These are phyloP conservation scores for Albizia julibrissin DNA, from an alignment of 306 rosid species.

Conservation along the genomic window DNA sequence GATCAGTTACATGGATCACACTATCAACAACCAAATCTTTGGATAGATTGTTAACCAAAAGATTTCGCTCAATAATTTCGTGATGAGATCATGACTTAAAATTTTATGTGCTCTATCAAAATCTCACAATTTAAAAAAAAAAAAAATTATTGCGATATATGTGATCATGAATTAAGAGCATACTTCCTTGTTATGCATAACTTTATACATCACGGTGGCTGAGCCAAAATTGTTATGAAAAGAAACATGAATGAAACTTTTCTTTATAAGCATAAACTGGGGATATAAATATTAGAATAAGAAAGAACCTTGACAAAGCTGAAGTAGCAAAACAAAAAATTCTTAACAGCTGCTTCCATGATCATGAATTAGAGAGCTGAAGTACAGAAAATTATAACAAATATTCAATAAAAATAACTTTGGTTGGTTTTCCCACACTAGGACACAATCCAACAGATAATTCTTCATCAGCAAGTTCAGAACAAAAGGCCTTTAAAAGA, in stretches of 20 bases:
- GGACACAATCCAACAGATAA: neutral
- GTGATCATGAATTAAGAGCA: neutral
- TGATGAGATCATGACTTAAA: too few relatives aligned
- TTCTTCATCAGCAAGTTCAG: neutral
- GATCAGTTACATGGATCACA: too few relatives aligned
- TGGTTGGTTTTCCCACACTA: neutral
- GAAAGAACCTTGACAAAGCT: neutral
- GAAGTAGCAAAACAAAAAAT: neutral
- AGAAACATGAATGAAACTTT: neutral
- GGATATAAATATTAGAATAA: neutral
- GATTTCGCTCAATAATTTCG: too few relatives aligned
- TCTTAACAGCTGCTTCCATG: neutral
- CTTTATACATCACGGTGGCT: neutral
- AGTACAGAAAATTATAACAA: conserved; percentile 1
- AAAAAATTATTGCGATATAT: neutral
- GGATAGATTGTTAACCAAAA: too few relatives aligned
- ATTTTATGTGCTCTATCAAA: neutral
- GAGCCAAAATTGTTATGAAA: neutral
- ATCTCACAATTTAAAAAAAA: neutral
- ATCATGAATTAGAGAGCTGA: neutral
- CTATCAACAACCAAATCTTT: too few relatives aligned
- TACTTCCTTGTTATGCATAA: neutral
- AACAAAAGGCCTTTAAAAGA: neutral
- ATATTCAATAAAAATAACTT: neutral
- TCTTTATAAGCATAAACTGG: neutral